These are phyloP conservation scores for Golubevia sp. DNA, from an alignment of 1,284 basidiomycete genomes.

Conservation along the genomic window DNA sequence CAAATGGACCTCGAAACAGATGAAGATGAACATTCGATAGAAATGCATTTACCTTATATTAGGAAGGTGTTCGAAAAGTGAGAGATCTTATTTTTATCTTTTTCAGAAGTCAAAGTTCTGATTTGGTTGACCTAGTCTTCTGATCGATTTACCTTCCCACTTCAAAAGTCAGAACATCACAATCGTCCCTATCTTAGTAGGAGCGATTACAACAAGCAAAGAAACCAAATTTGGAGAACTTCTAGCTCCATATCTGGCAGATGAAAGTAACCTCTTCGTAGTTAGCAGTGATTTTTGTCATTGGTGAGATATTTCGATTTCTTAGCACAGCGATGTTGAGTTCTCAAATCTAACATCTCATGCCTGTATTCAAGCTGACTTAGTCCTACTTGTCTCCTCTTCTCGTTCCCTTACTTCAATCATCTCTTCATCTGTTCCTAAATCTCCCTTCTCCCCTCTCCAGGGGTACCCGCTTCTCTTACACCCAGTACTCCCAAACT, in stretches of 20 bases:
- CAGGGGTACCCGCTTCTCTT: conserved; percentile 87
- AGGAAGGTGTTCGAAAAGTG: conserved; percentile 83
- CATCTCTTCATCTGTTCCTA: conserved; percentile 8
- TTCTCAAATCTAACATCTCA: too few species aligned
- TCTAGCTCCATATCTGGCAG: conserved; percentile 78
- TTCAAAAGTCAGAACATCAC: conserved; percentile 71
- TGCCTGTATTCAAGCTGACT: too few species aligned
- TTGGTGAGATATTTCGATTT: conserved; percentile 70
- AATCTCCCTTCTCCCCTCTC: neutral
- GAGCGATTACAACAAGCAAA: conserved; percentile 71
- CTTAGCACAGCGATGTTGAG: too few species aligned
- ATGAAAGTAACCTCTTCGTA: conserved; percentile 81
- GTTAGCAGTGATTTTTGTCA: conserved; percentile 98
- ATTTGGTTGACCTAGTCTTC: neutral
- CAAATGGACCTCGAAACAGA: conserved; percentile 74
- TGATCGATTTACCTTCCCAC: too few species aligned
- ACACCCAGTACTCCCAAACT: conserved; percentile 85
- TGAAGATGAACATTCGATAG: conserved; percentile 94
- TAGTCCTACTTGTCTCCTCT: too few species aligned
- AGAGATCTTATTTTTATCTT: conserved; percentile 22
- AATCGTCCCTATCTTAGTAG: conserved; percentile 90
- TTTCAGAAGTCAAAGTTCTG: neutral
- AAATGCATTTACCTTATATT: conserved; percentile 96
- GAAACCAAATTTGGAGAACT: conserved; percentile 73
- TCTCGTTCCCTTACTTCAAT: conserved; percentile 17